phyloP scores from a whole-genome alignment of 2,329 filamentous ascomycete genomes.

The Capronia epimyces region DNA sequence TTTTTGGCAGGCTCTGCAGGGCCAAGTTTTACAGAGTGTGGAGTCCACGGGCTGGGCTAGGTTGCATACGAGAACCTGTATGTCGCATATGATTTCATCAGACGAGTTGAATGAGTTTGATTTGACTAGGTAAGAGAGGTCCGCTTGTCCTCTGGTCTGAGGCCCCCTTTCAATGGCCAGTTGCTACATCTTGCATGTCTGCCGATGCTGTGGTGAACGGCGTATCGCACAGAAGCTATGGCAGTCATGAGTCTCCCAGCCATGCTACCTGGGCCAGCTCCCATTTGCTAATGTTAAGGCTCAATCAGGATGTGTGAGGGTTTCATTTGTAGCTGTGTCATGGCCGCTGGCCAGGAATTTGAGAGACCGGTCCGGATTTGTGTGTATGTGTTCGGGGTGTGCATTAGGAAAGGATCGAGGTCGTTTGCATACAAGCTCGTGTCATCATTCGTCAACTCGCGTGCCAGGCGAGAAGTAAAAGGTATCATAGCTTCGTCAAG shows the following conservation, averaged over 20 bases:
- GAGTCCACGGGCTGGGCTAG: no score
- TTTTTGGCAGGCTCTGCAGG: background rate
- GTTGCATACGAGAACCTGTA: background rate
- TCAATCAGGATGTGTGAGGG: background rate
- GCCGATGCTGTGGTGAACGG: constrained; percentile 1
- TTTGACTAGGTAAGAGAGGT: constrained; percentile 15
- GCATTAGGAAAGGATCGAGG: constrained; percentile 21
- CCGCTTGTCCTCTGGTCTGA: constrained; percentile 14
- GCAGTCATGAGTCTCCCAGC: constrained; percentile 4
- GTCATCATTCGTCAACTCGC: constrained; percentile 29
- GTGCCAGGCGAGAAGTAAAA: constrained; percentile 22
- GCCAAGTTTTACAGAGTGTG: background rate
- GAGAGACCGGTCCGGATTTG: constrained; percentile 10
- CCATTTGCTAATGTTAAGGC: constrained; percentile 4
- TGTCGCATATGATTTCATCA: background rate
- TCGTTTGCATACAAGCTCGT: constrained; percentile 24
- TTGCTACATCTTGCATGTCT: constrained; percentile 6
- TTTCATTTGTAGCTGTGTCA: constrained; percentile 2
- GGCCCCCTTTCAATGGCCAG: constrained; percentile 4
- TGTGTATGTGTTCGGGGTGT: background rate
- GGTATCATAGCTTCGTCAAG: constrained; percentile 29
- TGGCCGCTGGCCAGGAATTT: background rate
- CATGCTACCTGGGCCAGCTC: constrained; percentile 3
- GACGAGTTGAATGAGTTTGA: constrained; percentile 13
- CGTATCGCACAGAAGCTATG: constrained; percentile 7